phyloP scores from a whole-genome alignment of 2,329 filamentous ascomycete genomes.

The Apiospora aurea region DNA sequence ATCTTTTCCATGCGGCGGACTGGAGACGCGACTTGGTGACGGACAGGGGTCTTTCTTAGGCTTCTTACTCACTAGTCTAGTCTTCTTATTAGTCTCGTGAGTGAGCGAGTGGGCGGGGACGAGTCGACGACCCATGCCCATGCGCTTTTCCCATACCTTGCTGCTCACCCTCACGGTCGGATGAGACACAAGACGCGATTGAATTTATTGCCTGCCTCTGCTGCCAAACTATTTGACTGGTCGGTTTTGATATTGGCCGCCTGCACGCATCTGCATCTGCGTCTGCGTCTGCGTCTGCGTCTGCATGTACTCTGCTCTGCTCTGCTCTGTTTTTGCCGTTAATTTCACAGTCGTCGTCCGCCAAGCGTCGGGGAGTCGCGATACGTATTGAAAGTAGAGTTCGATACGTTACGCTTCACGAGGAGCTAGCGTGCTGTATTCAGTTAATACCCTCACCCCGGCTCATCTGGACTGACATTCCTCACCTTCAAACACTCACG shows the following conservation, averaged over 20 bases:
- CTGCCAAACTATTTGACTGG: neutral
- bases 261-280: neutral
- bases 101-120: conserved; percentile 4
- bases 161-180: neutral
- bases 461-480: neutral
- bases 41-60: conserved; percentile 13
- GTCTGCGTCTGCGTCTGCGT: no score
- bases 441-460: conserved; percentile 14
- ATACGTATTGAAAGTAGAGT: neutral
- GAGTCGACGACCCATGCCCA: neutral
- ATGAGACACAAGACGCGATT: conserved; percentile 8
- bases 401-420: conserved; percentile 9
- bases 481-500: neutral
- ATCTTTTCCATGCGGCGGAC: neutral
- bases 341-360: neutral
- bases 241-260: neutral
- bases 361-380: neutral
- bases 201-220: neutral
- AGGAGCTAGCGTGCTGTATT: neutral
- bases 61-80: no score
- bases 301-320: neutral
- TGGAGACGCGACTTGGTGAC: conserved; percentile 15
- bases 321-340: neutral
- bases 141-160: neutral
- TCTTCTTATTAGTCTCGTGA: neutral